A percentile compares a stretch with the other conserved stretches of the same genome.
phyloP scores from a whole-genome alignment of 1,284 basidiomycete species.

The Vanrija pseudolonga region DNA sequence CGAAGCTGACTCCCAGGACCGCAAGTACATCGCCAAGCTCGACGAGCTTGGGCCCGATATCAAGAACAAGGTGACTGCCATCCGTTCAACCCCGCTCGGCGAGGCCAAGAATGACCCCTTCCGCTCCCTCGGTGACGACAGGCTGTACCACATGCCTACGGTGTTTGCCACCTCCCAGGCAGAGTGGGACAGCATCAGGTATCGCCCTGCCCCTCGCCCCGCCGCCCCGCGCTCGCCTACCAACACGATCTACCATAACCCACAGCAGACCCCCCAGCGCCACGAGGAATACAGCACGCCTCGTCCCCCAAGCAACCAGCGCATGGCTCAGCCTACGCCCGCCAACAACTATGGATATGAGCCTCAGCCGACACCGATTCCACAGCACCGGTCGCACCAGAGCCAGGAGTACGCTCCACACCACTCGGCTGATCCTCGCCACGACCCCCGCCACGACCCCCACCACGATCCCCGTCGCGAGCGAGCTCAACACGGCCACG shows the following conservation, averaged over 20 bases:
- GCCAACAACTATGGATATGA: no score
- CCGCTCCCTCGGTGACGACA: slow-evolving; percentile 16
- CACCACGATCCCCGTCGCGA: no score
- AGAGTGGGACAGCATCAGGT: neutral
- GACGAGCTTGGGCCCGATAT: neutral
- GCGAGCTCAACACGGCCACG: neutral
- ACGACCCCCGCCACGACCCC: no score
- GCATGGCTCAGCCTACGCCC: no score
- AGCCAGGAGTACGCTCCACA: no score
- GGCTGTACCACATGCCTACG: slow-evolving; percentile 13
- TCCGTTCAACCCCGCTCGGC: slow-evolving; percentile 12
- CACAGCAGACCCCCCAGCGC: no score
- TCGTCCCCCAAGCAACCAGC: no score
- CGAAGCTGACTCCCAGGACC: slow-evolving; percentile 1
- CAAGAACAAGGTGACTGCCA: slow-evolving; percentile 15
- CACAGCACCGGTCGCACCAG: no score
- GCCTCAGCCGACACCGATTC: no score
- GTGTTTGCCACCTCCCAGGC: slow-evolving; percentile 12
- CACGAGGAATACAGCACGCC: no score
- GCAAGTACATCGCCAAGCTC: slow-evolving; percentile 9
- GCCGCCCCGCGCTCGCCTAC: neutral
- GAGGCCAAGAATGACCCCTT: slow-evolving; percentile 21
- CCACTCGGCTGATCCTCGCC: no score
- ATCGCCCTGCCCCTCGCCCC: neutral
- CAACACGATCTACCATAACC: no score